A percentile compares a stretch with the other conserved stretches of the same genome.
These are phyloP conservation scores for Actinomucor elegans DNA, from an alignment of 371 early-diverging fungal genomes.

Conservation along the genomic window DNA sequence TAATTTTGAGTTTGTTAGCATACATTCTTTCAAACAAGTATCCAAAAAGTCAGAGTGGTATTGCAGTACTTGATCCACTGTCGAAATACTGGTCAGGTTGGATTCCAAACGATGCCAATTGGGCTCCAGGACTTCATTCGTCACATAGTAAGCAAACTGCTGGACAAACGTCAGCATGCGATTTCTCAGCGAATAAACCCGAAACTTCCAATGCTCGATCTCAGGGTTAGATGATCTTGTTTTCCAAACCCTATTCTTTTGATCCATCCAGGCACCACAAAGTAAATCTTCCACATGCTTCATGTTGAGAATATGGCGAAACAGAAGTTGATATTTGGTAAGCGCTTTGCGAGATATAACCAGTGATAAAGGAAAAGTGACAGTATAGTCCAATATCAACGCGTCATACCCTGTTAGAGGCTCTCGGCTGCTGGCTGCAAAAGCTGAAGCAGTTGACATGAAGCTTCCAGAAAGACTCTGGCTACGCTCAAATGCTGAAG, in stretches of 20 bases:
- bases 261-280: conserved; percentile 71
- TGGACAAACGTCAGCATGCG: conserved; percentile 86
- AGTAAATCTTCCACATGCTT: conserved; percentile 85
- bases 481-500: conserved; percentile 18
- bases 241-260: conserved; percentile 45
- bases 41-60: conserved; percentile 85
- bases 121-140: conserved; percentile 89
- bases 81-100: conserved; percentile 60
- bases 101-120: conserved; percentile 73
- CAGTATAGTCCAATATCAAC: conserved; percentile 72
- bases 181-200: conserved; percentile 68
- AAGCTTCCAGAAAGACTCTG: conserved; percentile 25
- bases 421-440: neutral
- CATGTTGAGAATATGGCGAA: conserved; percentile 84
- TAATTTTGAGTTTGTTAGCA: conserved; percentile 82
- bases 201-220: conserved; percentile 57
- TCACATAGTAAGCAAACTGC: conserved; percentile 83
- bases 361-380: conserved; percentile 86
- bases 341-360: conserved; percentile 81
- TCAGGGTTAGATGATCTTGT: conserved; percentile 26
- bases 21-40: conserved; percentile 86
- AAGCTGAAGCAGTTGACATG: neutral
- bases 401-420: conserved; percentile 69
- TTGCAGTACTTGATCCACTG: conserved; percentile 85
- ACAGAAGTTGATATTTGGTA: conserved; percentile 89